Base-by-base conservation (phyloP, 768 basidiomycete species). In the Leccinum ochraceum region DNA sequence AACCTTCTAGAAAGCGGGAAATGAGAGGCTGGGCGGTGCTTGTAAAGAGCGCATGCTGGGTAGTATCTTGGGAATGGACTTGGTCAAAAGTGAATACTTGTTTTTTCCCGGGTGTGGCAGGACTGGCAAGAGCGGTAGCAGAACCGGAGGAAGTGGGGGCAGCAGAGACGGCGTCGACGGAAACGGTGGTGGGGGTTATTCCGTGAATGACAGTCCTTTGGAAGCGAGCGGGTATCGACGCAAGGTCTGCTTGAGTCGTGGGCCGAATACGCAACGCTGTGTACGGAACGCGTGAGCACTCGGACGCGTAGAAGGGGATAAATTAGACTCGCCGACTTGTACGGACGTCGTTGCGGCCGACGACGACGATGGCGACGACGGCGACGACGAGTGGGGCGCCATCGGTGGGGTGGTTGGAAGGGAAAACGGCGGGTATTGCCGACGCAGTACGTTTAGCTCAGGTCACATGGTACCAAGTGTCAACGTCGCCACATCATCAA, bases 1-100 rank as follows among this genome's bases (percentile, higher is more conserved):
- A 95, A 5, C 96, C 96, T 69, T 95, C 92, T 32, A 94, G 71
- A 73, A 96, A 96, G 66, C 92, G 89, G 30, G 87, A 83, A 63
- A 95, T 82, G 70, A 96, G 88, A 11, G 92, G 92, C 50, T 88
- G 83, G 22, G 93, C 90, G 39, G 95, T 95, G 6, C 83, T 82
- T 32, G 87, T 88, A 76, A 93, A 99, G 66, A 98, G 83, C 30
- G 87, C 84, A 75, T 89, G 84, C 72, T 99, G 97, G 0, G 87
- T 89, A 37, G 91, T 86, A 30, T 85, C 79, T n/a, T 92, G 94
- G 3, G 86, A 82, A 70, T 97, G 88, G 49, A 99, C 96, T 66
- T 95, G 90, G 80, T 99, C 97, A 73, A 96, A 99, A 54, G 86
- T 86, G 74, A 97, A 99, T 58, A 79, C 73, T 69, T 95, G 90